phyloP scores from a whole-genome alignment of 306 rosid species.

The Quercus aquifolioides region DNA sequence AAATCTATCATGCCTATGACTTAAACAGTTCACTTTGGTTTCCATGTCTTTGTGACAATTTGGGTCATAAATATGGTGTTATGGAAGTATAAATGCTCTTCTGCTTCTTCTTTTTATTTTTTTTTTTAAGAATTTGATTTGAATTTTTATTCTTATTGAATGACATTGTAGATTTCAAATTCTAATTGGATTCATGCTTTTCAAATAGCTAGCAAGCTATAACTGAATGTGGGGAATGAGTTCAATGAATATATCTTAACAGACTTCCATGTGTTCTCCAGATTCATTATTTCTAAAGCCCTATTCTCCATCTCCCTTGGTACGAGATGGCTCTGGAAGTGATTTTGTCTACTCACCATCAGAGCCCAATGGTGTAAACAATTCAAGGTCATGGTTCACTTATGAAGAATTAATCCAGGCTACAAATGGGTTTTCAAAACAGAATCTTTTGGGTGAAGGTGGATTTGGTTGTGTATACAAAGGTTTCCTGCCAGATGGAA shows the following conservation, averaged over 20 bases:
- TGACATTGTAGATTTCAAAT: neutral
- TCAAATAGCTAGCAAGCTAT: conserved; percentile 11
- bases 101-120: conserved; percentile 1
- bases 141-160: neutral
- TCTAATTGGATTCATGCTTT: neutral
- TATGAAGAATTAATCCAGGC: conserved; percentile 86
- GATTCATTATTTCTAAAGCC: conserved; percentile 73
- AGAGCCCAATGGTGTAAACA: conserved; percentile 64
- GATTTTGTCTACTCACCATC: conserved; percentile 61
- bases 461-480: conserved; percentile 99
- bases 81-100: conserved; percentile 3
- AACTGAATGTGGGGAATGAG: conserved; percentile 10
- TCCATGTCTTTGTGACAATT: neutral
- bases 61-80: neutral
- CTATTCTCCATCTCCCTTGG: conserved; percentile 52
- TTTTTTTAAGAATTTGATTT: neutral
- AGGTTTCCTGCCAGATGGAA: conserved; percentile 76
- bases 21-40: neutral
- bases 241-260: conserved; percentile 17
- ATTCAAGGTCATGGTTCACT: conserved; percentile 72
- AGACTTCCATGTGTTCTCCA: conserved; percentile 33
- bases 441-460: conserved; percentile 90
- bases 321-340: conserved; percentile 53
- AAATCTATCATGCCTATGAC: neutral
- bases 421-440: conserved; percentile 63